These are phyloP conservation scores for Luffa acutangula DNA, from an alignment of 306 rosid species.

Conservation along the genomic window DNA sequence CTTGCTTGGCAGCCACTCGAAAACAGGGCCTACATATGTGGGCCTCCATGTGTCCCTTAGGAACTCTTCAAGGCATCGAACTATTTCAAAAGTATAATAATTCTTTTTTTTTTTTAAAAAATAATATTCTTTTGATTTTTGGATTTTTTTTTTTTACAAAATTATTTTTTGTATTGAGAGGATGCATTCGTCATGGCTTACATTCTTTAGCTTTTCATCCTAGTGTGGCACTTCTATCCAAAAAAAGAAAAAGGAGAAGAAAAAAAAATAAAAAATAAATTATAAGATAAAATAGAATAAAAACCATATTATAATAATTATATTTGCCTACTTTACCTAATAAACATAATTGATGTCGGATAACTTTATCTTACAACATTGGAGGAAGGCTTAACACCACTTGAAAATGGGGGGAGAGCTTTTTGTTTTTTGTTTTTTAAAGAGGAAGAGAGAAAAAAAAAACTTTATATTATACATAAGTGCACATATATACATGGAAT, in stretches of 20 bases:
- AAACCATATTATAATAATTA: constrained; percentile 6
- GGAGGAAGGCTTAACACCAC: constrained; percentile 14
- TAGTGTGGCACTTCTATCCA: constrained; percentile 21
- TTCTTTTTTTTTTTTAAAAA: not conserved
- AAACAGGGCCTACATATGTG: constrained; percentile 22
- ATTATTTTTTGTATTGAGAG: not conserved
- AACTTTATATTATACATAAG: not conserved
- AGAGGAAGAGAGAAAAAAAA: not conserved
- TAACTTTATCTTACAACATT: constrained; percentile 23
- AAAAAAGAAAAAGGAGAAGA: not conserved
- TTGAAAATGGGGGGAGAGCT: constrained; percentile 11
- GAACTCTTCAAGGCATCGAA: not conserved
- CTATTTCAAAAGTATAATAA: not conserved
- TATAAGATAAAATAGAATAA: not conserved
- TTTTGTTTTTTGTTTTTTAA: not conserved
- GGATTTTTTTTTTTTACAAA: not conserved
- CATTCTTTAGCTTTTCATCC: not conserved
- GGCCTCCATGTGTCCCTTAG: constrained; percentile 15
- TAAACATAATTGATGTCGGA: constrained; percentile 21
- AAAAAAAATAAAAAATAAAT: not conserved
- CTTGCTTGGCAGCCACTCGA: constrained; percentile 1
- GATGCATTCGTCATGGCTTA: constrained; percentile 12
- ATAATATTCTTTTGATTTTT: not conserved
- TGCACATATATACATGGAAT: not conserved
- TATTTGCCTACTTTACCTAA: constrained; percentile 37